Conservation (phyloP, 306 rosid genomes). For the Acacia acuminata region DNA sequence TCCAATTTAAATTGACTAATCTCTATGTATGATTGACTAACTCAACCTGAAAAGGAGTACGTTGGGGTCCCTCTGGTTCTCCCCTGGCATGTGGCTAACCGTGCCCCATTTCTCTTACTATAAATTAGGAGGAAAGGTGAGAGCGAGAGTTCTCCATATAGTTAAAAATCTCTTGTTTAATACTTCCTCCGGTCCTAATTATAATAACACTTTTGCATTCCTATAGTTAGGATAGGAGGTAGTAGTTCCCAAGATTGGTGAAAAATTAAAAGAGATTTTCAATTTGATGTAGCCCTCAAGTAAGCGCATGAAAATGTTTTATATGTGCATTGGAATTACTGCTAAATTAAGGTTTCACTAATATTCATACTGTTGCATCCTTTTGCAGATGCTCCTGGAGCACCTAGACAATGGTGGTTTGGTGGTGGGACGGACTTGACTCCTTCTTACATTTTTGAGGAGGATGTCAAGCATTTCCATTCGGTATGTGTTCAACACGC, state of each 20-base stretch:
- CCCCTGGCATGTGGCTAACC: not conserved
- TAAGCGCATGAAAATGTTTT: not conserved
- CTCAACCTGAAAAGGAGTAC: not conserved
- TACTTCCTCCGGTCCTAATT: too few relatives aligned
- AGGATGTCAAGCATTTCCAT: conserved; percentile 96
- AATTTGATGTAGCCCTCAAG: not conserved
- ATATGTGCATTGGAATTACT: not conserved
- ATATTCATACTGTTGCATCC: conserved; percentile 31
- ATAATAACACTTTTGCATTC: too few relatives aligned
- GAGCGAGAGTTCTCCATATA: not conserved
- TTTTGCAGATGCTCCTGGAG: conserved; percentile 81
- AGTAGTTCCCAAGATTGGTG: not conserved
- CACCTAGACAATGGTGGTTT: conserved; percentile 99
- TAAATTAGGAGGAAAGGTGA: not conserved
- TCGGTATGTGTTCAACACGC: conserved; percentile 49
- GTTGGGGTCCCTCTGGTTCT: not conserved
- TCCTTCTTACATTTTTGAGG: conserved; percentile 92
- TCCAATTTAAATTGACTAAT: not conserved
- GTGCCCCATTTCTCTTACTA: not conserved
- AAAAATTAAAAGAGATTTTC: not conserved
- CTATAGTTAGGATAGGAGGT: too few relatives aligned
- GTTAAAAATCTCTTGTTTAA: not conserved
- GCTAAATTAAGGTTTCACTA: not conserved
- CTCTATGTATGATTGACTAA: not conserved
- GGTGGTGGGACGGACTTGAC: conserved; percentile 99